Conservation (phyloP, 2,329 filamentous ascomycete genomes). For the Fusarium sacchari region DNA sequence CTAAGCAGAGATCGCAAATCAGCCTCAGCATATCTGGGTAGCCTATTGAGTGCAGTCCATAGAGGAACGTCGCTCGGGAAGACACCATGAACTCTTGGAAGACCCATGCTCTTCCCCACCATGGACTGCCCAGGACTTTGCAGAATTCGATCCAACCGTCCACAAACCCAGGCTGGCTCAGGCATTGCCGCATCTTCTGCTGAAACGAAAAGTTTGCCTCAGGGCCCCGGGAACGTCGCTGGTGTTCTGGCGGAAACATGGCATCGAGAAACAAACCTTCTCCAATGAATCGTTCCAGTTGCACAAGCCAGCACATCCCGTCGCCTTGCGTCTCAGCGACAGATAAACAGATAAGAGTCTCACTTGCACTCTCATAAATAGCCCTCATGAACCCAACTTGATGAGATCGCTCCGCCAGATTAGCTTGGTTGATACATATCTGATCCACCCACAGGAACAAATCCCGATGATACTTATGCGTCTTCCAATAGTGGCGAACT, state of each 20-base stretch:
- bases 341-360: neutral
- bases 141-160: neutral
- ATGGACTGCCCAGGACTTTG: accelerated
- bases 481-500: neutral
- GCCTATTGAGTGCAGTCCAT: neutral
- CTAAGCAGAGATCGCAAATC: neutral
- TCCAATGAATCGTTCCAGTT: no score
- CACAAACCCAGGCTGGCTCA: neutral
- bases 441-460: neutral
- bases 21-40: neutral
- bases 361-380: neutral
- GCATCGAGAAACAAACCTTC: no score
- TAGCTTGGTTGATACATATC: neutral
- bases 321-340: accelerated
- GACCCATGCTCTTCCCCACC: neutral
- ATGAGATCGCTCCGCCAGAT: neutral
- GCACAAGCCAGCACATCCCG: neutral
- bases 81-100: neutral
- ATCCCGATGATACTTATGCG: neutral
- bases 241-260: no score
- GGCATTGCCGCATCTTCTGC: no score
- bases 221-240: no score
- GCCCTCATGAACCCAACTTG: neutral
- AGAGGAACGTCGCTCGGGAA: neutral
- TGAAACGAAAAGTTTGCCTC: no score